phyloP scores from a whole-genome alignment of 1,139 yeast species.

The Yarrowia galli region DNA sequence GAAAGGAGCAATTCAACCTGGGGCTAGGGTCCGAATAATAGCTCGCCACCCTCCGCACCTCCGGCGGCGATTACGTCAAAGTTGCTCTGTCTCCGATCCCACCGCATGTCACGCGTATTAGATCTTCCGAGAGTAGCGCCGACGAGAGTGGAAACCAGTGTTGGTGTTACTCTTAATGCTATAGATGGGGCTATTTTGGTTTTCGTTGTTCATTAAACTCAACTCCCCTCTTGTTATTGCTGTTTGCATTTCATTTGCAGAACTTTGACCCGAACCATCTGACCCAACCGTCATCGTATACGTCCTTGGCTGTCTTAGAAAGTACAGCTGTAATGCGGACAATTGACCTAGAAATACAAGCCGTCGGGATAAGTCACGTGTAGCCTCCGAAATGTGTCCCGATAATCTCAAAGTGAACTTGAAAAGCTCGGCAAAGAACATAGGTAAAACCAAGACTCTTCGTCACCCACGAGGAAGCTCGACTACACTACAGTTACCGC shows the following conservation, averaged over 20 bases:
- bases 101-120: conserved; percentile 1
- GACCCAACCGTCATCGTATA: conserved; percentile 30
- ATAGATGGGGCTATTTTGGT: neutral
- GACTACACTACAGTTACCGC: no score
- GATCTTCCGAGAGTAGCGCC: conserved; percentile 15
- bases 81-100: conserved; percentile 34
- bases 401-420: no score
- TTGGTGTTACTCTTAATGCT: neutral
- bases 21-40: neutral
- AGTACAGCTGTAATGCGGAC: neutral
- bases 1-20: neutral
- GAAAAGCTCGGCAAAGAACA: no score
- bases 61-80: neutral
- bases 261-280: conserved; percentile 10
- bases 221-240: neutral
- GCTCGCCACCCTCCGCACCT: neutral
- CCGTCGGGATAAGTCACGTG: neutral
- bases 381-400: neutral
- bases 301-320: conserved; percentile 21
- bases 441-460: no score
- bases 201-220: conserved; percentile 11
- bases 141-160: conserved; percentile 3
- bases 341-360: neutral
- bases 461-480: no score
- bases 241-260: conserved; percentile 31